Base-by-base conservation (phyloP, 208 protist genomes). In the Trypanosoma vivax region DNA sequence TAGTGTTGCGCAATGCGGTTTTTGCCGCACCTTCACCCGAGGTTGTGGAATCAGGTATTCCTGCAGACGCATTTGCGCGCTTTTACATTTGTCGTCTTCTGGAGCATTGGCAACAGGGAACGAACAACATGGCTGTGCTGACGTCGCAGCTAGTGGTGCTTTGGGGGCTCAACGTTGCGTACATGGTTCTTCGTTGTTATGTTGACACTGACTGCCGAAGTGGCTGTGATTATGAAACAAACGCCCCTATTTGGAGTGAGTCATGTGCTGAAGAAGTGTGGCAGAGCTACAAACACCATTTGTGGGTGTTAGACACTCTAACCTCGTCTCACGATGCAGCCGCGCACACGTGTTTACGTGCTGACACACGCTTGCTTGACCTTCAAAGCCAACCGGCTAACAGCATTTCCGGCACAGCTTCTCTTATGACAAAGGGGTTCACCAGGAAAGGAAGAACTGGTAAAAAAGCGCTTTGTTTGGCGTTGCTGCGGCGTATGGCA, bases 231-330 rank as follows among this genome's bases (percentile, higher is more conserved):
- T 18, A 18, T 43, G 6, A 6, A 24, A 3, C 50, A 7, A 24
- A 19, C 23, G 39, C n/a, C 39, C 6, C 39, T 43, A 6, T 18
- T 28, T 80, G 58, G 72, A 75, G 47, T 28, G 50, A 55, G 19
- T 28, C 41, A 18, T 54, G 79, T 41, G 52, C 64, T 6, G 70
- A 74, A 33, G 75, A 90, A 34, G 82, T 86, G 37, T 90, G 82
- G 79, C 27, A 47, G 16, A 53, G 45, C 24, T 90, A 90, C 49
- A 51, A 38, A 31, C 45, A 60, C 28, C 78, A 90, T 50, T 48
- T 84, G 5, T 67, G 69, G 43, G 60, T 51, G 10, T 42, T 70
- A 21, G 76, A 68, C n/a, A 55, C 47, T 10, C 50, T 46, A 16
- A 31, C 38, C 3, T 31, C 31, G 18, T 11, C 49, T 9, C n/a